Conservation (phyloP, 805 yeast species). For the Starmerella apicola region DNA sequence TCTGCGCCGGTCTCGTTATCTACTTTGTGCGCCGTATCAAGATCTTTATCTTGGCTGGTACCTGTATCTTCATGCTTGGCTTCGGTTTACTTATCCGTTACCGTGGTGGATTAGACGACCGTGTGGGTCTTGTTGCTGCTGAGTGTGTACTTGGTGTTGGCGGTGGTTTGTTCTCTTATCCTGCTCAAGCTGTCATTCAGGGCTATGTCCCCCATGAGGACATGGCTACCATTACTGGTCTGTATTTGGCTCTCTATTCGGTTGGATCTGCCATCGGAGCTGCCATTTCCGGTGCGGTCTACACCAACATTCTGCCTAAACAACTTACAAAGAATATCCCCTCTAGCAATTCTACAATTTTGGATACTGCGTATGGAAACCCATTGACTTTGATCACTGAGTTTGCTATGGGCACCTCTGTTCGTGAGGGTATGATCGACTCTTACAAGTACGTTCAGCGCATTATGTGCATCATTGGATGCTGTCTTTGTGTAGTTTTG, state of each 20-base stretch:
- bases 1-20: constrained; percentile 44
- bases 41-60: constrained; percentile 48
- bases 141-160: constrained; percentile 57
- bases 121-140: constrained; percentile 50
- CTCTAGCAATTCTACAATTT: constrained; percentile 29
- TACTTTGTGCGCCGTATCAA: constrained; percentile 41
- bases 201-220: constrained; percentile 48
- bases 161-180: constrained; percentile 59
- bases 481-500: constrained; percentile 42
- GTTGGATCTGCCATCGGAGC: constrained; percentile 55
- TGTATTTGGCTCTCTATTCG: constrained; percentile 45
- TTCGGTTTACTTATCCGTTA: constrained; percentile 48
- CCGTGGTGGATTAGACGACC: constrained; percentile 39
- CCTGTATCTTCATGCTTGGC: constrained; percentile 44
- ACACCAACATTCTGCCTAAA: constrained; percentile 48
- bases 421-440: constrained; percentile 42
- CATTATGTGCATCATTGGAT: constrained; percentile 43
- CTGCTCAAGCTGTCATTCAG: constrained; percentile 49
- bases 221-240: constrained; percentile 49
- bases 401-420: constrained; percentile 52
- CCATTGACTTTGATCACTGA: constrained; percentile 40
- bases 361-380: constrained; percentile 36
- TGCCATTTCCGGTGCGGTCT: constrained; percentile 56
- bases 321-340: constrained; percentile 31
- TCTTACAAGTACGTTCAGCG: constrained; percentile 51